Evolutionary conservation across 371 early-diverging fungal species (phyloP), one percentile per base, ranked within the genome.

Genomic region (Paraphysoderma sedebokerense): DNA sequence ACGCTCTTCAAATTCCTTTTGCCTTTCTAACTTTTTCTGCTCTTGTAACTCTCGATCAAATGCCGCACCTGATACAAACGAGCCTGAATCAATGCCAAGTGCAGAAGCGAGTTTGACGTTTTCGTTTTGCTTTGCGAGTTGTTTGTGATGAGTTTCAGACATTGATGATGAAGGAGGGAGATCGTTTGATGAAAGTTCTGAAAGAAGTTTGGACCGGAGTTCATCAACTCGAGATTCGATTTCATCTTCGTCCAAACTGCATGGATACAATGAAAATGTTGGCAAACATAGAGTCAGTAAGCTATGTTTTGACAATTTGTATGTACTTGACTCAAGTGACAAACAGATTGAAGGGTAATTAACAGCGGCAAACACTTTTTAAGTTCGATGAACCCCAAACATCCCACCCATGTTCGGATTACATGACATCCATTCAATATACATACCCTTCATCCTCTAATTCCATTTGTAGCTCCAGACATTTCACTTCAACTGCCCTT

Each of bases 401-500:
- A 35, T 42, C 40, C 7, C 48, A 22, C 24, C 56, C 52, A 22
- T 23, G 8, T 30, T 19, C 23, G 11, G 27, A 20, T 26, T 22
- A 27, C 13, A 4, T n/a, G 45, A 29, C 22, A 22, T 17, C 26
- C 19, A n/a, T 35, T 3, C 26, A 28, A 5, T 5, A 50, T 6
- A 49, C 58, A 51, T 72, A 79, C 79, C 76, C 81, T 49, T 81
- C 67, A 38, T 77, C 86, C 52, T 87, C 90, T n/a, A 92, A 71
- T 51, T 79, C 59, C 47, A 82, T 76, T 51, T 68, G 72, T 15
- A 89, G 63, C 60, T 72, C 70, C 50, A 87, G 66, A 56, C 89
- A 88, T 48, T 83, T 62, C 32, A 93, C 65, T 55, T 93, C 97
- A 1, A 92, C 65, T 52, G 81, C 68, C 9, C 93, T 74, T 59